Base-by-base conservation (phyloP, 345 rosid genomes). In the Camelina hispida region DNA sequence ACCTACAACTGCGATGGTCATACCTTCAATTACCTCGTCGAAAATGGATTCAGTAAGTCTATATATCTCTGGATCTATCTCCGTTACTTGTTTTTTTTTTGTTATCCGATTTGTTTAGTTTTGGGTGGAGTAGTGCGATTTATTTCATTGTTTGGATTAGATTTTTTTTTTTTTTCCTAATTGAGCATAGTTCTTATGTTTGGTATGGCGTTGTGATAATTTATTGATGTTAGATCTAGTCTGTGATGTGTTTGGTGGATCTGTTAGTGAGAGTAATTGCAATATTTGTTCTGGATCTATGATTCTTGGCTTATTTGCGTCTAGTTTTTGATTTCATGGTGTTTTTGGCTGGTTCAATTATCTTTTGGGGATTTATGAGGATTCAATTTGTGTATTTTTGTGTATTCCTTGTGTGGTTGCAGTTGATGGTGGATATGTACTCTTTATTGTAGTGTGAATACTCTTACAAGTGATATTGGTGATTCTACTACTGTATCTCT, bases 1-100 rank as follows among this genome's bases (percentile, higher is more conserved):
- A 87, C 91, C 72, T 89, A 89, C 80, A 89, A 89, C 72, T 86
- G 90, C 80, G 95, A 89, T 66, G 95, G 95, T 35, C 91, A 89
- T 60, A 89, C 95, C 53, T 89, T 89, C 84, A 89, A 87, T 82
- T 89, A 89, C 83, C 91, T 85, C 82, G 95, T 86, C 47, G 90
- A 87, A 75, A 86, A 87, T 65, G 95, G 90, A 43, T 89, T 84
- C 87, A 87, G 95, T 89, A 72, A 63, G 88, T 80, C 73, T 22
- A 16, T 64, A 17, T 18, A 7, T 14, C 30, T 11, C 7, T 77
- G 61, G 67, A 77, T 77, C 72, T 56, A 10, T 22, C 25, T 25
- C 37, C 46, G 1, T 40, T 2, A 53, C 28, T 4, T 35, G 60
- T 37, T 25, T 57, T 25, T 23, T 1, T 9, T 20, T 34, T 47